Percentiles rank a stretch among this genome's conserved stretches.
phyloP scores from a whole-genome alignment of 2,329 filamentous ascomycete genomes.

The Colletotrichum sp. region DNA sequence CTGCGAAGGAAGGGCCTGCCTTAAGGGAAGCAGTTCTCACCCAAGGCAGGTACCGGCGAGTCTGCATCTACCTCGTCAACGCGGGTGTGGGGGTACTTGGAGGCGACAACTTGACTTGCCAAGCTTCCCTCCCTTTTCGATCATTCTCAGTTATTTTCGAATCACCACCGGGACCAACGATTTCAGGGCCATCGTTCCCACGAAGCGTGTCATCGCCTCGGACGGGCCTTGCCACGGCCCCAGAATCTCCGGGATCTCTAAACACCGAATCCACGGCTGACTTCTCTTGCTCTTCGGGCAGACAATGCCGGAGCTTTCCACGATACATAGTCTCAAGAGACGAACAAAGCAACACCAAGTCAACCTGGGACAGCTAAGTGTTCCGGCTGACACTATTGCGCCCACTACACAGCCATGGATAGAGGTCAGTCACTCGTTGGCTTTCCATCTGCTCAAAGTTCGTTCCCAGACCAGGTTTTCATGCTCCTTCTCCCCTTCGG shows the following conservation, averaged over 20 bases:
- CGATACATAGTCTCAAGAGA: background rate
- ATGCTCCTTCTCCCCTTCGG: too few relatives aligned
- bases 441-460: too few relatives aligned
- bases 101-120: background rate
- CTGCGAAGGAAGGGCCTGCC: background rate
- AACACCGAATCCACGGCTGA: too few relatives aligned
- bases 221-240: background rate
- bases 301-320: background rate
- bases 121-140: background rate
- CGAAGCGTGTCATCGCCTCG: background rate
- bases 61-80: background rate
- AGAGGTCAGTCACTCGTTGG: background rate
- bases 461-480: too few relatives aligned
- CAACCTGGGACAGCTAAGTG: too few relatives aligned
- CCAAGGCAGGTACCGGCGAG: background rate
- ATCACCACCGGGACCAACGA: background rate
- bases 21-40: background rate
- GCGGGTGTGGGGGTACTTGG: background rate
- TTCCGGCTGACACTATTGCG: too few relatives aligned
- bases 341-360: background rate
- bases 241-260: background rate
- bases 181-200: background rate
- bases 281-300: too few relatives aligned
- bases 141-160: background rate
- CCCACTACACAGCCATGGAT: background rate